A percentile compares a stretch with the other conserved stretches of the same genome.
Evolutionary conservation across 805 yeast species (phyloP).

Genomic region (Lipomyces lipofer): DNA sequence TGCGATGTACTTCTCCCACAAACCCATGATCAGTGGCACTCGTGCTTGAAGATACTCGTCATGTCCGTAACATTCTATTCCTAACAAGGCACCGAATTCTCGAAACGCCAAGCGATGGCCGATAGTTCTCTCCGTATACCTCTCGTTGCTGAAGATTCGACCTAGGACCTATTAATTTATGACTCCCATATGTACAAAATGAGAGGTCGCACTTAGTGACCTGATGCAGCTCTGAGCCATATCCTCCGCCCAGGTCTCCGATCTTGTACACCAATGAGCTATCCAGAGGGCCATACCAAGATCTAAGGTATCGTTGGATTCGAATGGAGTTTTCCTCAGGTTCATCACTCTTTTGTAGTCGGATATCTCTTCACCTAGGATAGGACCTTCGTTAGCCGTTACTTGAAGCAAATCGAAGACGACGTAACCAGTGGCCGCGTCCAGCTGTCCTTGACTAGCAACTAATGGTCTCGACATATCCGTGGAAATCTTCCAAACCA

Average conservation of each 20-base stretch:
- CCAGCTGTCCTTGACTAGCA: conserved; percentile 8
- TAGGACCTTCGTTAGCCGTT: conserved; percentile 5
- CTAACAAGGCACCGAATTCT: conserved; percentile 8
- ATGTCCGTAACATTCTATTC: conserved; percentile 6
- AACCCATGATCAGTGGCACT: conserved; percentile 1
- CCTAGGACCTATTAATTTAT: not conserved
- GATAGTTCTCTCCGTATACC: conserved; percentile 1
- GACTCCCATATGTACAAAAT: not conserved
- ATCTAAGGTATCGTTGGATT: conserved; percentile 7
- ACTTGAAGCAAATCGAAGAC: conserved; percentile 5
- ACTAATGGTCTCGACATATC: conserved; percentile 8
- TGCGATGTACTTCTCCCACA: conserved; percentile 5
- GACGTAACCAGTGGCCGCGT: conserved; percentile 6
- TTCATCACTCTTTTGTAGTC: conserved; percentile 7
- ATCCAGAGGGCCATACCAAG: conserved; percentile 9
- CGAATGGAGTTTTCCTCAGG: not conserved
- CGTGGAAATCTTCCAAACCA: conserved; percentile 9
- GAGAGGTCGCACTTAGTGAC: conserved; percentile 3
- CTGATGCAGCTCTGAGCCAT: conserved; percentile 9
- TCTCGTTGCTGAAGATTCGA: conserved; percentile 5
- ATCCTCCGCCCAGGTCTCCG: conserved; percentile 4
- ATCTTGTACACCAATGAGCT: conserved; percentile 3
- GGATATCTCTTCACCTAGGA: conserved; percentile 4
- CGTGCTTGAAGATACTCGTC: not conserved
- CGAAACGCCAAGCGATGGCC: conserved; percentile 5